Base-by-base conservation (phyloP, 2,329 filamentous ascomycete genomes). In the Penicillium nordicum region DNA sequence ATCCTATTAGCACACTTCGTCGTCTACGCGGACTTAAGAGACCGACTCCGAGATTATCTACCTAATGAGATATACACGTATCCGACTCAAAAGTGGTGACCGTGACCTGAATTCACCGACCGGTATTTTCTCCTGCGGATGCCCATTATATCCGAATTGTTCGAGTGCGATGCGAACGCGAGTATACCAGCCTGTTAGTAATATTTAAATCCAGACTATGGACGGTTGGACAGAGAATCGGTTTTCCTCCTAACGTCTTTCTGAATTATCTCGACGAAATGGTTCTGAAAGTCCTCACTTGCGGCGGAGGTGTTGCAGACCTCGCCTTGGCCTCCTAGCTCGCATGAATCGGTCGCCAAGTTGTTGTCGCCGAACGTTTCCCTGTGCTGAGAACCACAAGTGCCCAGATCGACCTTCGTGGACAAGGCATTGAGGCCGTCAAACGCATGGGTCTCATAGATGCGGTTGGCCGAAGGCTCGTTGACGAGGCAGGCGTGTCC, bases 321-420 rank as follows among this genome's bases (percentile, higher is more conserved):
- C 74, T 72, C 8, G 72, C 79, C 10, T 69, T 83, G 10, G 81
- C 81, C 29, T 78, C 76, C 67, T 80, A 78, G 70, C 77, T 84
- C 8, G 69, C 79, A 5, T 68, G 67, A 23, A 55, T 65, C 10
- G 69, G 72, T 5, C 70, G 73, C 55, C 54, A 63, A 32, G 66
- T 77, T 38, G 76, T 75, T 1, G 57, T 80, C 32, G 61, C 80
- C 36, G 79, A 81, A 60, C 74, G 78, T 1, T 74, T 61, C 34
- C 66, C 74, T 3, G 46, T 42, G 1, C 66, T 84, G 0, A 77
- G 82, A 2, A 69, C 74, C 1, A 72, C 73, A 0, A 83, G 83
- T 0, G 77, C 79, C 4, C 81, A 84, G 47, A 68, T 86, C 29
- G 84, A 86, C 63, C 70, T 86, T 2, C 77, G 80, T 3, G 79